Base-by-base conservation (phyloP, 1,284 basidiomycete genomes). In the Lentinus polychrous region DNA sequence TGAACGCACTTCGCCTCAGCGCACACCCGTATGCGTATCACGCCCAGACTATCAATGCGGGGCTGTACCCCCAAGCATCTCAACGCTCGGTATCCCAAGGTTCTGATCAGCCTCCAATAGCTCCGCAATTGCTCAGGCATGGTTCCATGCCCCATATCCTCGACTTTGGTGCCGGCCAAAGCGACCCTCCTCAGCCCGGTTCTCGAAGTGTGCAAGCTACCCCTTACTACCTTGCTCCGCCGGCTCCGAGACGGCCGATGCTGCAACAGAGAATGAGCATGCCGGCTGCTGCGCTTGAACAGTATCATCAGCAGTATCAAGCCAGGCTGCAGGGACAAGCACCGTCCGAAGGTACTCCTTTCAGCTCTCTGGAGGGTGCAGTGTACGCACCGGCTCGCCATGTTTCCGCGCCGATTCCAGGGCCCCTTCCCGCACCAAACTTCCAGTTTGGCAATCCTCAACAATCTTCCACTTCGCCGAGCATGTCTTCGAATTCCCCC, bases 381-480 rank as follows among this genome's bases (percentile, higher is more conserved):
- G 17, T 20, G 8, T 15, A 12, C 12, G 22, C 22, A 5, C 20
- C 39, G 7, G 6, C 74, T 24, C 76, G 83, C 31, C 58, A 68
- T 4, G 60, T 80, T 23, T 60, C 71, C 0, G 72, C 79, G 2
- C 79, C 79, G 8, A 74, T 81, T 42, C 79, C 82, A 5, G 85
- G 84, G 0, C 84, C 85, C 5, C 70, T 86, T n/a, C 85, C 84
- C 4, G 72, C 74, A 7, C 78, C 80, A 24, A 74, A 74, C 56
- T 87, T 79, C 68, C 79, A 79, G 37, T 87, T 87, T 56, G 84
- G 84, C 7, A 55, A 57, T 52, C 69, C 75, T 6, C 27, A 27
- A 10, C 27, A 27, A 10, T 73, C 79, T 50, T 59, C 64, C 0
- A 71, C 72, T 1, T 65, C 69, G 1, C 70, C 73, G 48, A 52